Evolutionary conservation across 345 rosid genomes (phyloP).

Genomic region (Acer saccharum): DNA sequence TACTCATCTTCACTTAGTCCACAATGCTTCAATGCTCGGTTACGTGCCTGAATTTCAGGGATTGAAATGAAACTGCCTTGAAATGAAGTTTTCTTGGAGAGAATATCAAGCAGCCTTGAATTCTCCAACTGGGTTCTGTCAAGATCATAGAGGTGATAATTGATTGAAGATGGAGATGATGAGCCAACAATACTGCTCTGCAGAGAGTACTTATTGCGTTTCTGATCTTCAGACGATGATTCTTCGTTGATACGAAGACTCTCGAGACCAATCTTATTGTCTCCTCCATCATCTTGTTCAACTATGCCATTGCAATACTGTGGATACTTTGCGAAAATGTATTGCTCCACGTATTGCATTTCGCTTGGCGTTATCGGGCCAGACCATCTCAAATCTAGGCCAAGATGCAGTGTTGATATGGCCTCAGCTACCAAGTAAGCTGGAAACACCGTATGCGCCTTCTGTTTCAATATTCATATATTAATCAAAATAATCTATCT

Average conservation of each 20-base stretch:
- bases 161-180: constrained; percentile 39
- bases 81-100: constrained; percentile 53
- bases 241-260: constrained; percentile 42
- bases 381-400: constrained; percentile 72
- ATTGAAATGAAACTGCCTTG: constrained; percentile 60
- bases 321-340: constrained; percentile 68
- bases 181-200: constrained; percentile 18
- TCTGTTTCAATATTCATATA: constrained; percentile 30
- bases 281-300: constrained; percentile 19
- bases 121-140: constrained; percentile 47
- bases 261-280: constrained; percentile 25
- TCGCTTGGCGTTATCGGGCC: constrained; percentile 68
- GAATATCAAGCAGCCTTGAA: constrained; percentile 55
- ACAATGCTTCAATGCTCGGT: constrained; percentile 50
- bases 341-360: constrained; percentile 66
- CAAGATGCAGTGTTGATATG: constrained; percentile 47
- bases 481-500: too few species aligned
- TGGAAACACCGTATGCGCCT: constrained; percentile 45
- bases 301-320: constrained; percentile 54
- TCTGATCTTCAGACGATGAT: constrained; percentile 34
- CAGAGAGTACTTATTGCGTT: constrained; percentile 30
- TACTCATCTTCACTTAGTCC: constrained; percentile 59
- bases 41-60: constrained; percentile 66
- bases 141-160: constrained; percentile 41
- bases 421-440: constrained; percentile 65